phyloP scores from a whole-genome alignment of 345 rosid species.

The Microcos paniculata region DNA sequence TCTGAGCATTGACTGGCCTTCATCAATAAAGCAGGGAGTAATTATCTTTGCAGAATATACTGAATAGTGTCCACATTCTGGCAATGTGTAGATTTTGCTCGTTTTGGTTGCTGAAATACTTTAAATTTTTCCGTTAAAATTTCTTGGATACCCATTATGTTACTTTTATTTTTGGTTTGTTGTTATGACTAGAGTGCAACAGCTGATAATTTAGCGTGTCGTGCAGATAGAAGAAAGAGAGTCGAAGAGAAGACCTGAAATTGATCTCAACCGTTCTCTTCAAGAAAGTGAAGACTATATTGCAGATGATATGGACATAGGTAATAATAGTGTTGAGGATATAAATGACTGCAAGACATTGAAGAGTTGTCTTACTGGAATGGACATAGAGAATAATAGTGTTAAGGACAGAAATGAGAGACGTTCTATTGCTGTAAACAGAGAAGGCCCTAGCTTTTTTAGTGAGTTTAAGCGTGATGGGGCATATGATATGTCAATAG shows the following conservation, averaged over 20 bases:
- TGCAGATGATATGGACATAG: neutral
- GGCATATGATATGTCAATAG: neutral
- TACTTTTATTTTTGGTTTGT: neutral
- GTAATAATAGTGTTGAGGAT: neutral
- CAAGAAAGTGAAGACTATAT: neutral
- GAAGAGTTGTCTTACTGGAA: neutral
- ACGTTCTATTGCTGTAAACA: neutral
- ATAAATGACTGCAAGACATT: neutral
- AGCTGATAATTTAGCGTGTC: neutral
- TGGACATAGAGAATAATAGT: neutral
- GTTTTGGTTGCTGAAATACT: neutral
- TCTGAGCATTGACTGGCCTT: too few relatives aligned
- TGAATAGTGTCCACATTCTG: neutral
- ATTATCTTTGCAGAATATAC: too few relatives aligned
- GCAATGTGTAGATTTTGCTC: neutral
- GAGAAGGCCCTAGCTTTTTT: neutral
- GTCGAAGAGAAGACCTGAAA: neutral
- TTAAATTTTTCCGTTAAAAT: neutral
- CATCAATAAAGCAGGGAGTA: too few relatives aligned
- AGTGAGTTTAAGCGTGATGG: neutral
- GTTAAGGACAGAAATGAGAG: neutral
- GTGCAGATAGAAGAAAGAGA: constrained; percentile 19
- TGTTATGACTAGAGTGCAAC: neutral
- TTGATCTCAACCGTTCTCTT: constrained; percentile 16
- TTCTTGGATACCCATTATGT: neutral